A percentile compares a stretch with the other conserved stretches of the same genome.
phyloP scores from a whole-genome alignment of 371 early-diverging fungal genomes.

The Mortierella polycephala region DNA sequence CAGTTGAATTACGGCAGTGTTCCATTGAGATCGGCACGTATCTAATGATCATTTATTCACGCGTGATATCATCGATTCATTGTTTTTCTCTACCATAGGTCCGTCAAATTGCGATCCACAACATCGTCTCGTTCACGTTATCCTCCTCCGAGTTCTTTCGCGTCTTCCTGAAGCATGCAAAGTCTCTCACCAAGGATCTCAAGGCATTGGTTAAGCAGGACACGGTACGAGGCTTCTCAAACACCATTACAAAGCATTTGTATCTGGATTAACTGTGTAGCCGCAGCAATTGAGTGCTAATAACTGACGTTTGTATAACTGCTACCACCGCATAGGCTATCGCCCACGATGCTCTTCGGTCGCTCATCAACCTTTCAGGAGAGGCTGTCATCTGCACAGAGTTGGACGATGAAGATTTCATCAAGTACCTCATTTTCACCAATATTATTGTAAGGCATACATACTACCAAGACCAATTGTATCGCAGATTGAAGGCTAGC shows the following conservation, averaged over 20 bases:
- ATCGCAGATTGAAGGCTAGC: not conserved
- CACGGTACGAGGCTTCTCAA: slow-evolving; percentile 58
- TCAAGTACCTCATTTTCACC: slow-evolving; percentile 70
- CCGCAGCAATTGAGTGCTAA: no score
- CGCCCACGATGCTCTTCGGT: slow-evolving; percentile 85
- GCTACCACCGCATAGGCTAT: slow-evolving; percentile 61
- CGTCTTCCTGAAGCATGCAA: slow-evolving; percentile 69
- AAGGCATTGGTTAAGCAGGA: slow-evolving; percentile 77
- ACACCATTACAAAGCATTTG: no score
- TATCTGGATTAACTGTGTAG: no score
- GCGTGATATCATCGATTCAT: not conserved
- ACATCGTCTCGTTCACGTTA: slow-evolving; percentile 80
- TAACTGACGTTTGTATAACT: no score
- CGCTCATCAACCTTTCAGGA: slow-evolving; percentile 86
- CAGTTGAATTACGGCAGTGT: not conserved
- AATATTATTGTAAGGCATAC: slow-evolving; percentile 67
- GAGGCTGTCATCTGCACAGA: slow-evolving; percentile 68
- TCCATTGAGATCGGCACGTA: not conserved
- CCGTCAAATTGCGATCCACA: slow-evolving; percentile 81
- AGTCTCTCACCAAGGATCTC: slow-evolving; percentile 72
- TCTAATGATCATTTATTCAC: not conserved
- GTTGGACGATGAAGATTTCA: slow-evolving; percentile 74
- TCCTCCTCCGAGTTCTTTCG: slow-evolving; percentile 69
- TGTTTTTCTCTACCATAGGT: slow-evolving; percentile 57
- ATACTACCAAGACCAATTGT: not conserved